A percentile compares a stretch with the other conserved stretches of the same genome.
phyloP scores from a whole-genome alignment of 352 stramenopile species.

The Phytophthora foliorum region DNA sequence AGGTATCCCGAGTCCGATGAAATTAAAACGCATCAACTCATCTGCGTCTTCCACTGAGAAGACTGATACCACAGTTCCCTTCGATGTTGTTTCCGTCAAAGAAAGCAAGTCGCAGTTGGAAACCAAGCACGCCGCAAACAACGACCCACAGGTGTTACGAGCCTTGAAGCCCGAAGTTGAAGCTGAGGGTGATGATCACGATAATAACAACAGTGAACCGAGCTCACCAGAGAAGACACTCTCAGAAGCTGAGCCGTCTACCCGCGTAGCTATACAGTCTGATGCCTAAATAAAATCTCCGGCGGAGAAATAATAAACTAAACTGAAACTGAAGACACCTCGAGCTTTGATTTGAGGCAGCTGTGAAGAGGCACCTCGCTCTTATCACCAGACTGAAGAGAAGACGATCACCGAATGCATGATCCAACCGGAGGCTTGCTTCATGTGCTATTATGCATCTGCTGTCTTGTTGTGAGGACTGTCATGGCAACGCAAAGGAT shows the following conservation, averaged over 20 bases:
- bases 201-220: constrained; percentile 56
- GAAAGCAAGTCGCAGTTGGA: constrained; percentile 69
- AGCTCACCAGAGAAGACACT: constrained; percentile 47
- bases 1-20: constrained; percentile 43
- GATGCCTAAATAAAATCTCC: constrained; percentile 19
- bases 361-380: constrained; percentile 23
- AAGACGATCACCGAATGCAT: not conserved
- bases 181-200: constrained; percentile 31
- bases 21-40: constrained; percentile 27
- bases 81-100: constrained; percentile 62
- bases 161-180: constrained; percentile 33
- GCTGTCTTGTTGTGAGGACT: not conserved
- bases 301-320: constrained; percentile 4
- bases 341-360: not conserved
- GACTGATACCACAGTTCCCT: constrained; percentile 44
- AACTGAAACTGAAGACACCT: constrained; percentile 20
- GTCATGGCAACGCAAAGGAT: not conserved
- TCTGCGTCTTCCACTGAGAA: constrained; percentile 45
- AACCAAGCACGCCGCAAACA: constrained; percentile 53
- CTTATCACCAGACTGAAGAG: not conserved
- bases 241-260: constrained; percentile 31
- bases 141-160: constrained; percentile 13
- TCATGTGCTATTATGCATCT: not conserved
- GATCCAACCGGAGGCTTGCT: not conserved
- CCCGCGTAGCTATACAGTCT: constrained; percentile 21